Evolutionary conservation across 1,139 yeast species (phyloP), one percentile per base, ranked within the genome.

Genomic region (Geotrichum australiense): DNA sequence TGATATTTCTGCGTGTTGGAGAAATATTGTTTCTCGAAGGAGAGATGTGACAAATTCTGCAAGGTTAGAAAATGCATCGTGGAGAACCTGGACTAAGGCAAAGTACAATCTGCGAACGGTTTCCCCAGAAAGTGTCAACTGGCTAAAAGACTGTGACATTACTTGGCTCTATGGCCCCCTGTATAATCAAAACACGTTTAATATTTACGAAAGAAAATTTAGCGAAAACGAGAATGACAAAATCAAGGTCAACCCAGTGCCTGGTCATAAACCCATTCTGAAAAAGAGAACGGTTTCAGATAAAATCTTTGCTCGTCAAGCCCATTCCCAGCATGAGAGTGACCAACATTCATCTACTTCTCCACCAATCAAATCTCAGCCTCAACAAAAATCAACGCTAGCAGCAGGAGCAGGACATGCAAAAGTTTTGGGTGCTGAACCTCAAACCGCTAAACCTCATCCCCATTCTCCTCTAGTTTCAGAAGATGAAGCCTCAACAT

Each of bases 1-100:
- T 4, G 98, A 91, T 60, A 85, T 91, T 30, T 83, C 94, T 11
- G 84, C 84, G 52, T 85, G 95, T 28, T 91, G 98, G 98, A 72
- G 96, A 50, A 91, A 91, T 60, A 83, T 91, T 48, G 89, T 86
- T 36, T 67, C 78, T 50, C 80, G 84, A 54, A 74, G 95, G 41
- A 82, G 83, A 41, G 69, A 66, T 43, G 66, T 68, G 53, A 70
- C 71, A 32, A 69, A 74, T 73, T 62, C 73, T n/a, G 76, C 77
- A 5, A 70, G 94, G 35, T 69, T 82, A 39, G 94, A 82, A 59
- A 82, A 82, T 59, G 93, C 93, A 2, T 74, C 83, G 42, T 82
- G 94, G 94, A 69, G 94, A 56, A 81, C 91, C 5, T 82, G 94
- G 94, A 86, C 91, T 15, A 87, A 82, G 62, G 76, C 87, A 47